phyloP scores from a whole-genome alignment of 2,329 filamentous ascomycete species.

The Grosmannia serpens region DNA sequence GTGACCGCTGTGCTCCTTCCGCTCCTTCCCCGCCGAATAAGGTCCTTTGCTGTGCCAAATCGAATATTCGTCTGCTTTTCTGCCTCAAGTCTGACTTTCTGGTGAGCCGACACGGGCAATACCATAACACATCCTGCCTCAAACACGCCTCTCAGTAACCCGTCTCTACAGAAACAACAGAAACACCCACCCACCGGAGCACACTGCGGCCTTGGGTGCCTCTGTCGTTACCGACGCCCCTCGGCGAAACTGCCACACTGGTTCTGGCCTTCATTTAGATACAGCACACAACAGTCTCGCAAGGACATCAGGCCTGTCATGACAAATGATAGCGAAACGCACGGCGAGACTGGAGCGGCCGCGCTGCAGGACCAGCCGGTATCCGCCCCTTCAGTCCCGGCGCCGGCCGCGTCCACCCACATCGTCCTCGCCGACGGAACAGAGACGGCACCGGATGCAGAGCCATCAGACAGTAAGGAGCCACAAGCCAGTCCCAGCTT shows the following conservation, averaged over 20 bases:
- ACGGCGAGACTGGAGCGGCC: background rate
- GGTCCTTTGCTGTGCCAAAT: background rate
- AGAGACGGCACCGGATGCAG: background rate
- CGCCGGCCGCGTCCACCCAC: background rate
- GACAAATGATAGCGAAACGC: background rate
- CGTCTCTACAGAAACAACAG: background rate
- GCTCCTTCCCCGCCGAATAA: background rate
- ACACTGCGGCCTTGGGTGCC: background rate
- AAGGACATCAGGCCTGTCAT: background rate
- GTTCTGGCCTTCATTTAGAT: background rate
- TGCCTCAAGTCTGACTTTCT: background rate
- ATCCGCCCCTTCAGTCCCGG: background rate
- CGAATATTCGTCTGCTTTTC: background rate
- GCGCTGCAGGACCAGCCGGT: background rate
- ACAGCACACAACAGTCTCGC: background rate
- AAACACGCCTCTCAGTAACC: background rate
- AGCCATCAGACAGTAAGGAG: background rate
- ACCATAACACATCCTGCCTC: background rate
- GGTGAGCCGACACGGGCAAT: background rate
- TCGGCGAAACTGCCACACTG: background rate
- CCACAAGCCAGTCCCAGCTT: conserved; percentile 29
- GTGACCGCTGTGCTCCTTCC: background rate
- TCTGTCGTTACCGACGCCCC: background rate
- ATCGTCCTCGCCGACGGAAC: background rate
- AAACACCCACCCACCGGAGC: background rate